Evolutionary conservation across 192 early-diverging fungal species (phyloP), one percentile per base, ranked within the genome.

Genomic region (Podila epigama): DNA sequence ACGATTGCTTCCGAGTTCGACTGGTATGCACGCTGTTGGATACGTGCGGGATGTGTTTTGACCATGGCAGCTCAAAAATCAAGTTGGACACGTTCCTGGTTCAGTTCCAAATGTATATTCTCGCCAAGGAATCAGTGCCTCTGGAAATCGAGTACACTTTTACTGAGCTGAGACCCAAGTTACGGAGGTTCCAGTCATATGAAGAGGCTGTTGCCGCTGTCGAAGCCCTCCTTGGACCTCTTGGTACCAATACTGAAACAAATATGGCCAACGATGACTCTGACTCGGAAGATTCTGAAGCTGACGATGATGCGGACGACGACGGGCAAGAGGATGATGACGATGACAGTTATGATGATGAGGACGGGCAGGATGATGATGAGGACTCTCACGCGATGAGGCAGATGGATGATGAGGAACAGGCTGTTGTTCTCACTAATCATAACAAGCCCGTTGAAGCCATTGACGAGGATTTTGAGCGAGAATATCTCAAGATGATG

Each of bases 1-100:
- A 88, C 54, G 97, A 98, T 75, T 97, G 92, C 75, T 99, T 99
- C 87, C 90, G 98, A 28, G 86, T 96, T 18, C 90, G 96, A 12
- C 83, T 99, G 7, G 85, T 86, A 51, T 95, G 94, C 84, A 91
- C 91, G 3, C 65, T 99, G 28, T 83, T 99, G 5, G 92, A 95
- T 58, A 91, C 93, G 0, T 97, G 96, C 59, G 95, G 98, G 5
- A 83, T 83, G 67, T 94, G 89, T 65, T 95, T 96, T 79, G 88
- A 90, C 59, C 73, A 89, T 44, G 90, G 93, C 5, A 82, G 70
- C 22, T 73, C 86, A 15, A 90, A 86, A 40, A 88, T 82, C 39
- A 89, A 88, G 31, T 63, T 95, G 22, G 91, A 92, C 73, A 81
- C 85, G 29, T 96, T 94, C 69, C 80, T 96, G 12, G 73, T 89